Percentiles rank a stretch among this genome's conserved stretches.
These are phyloP conservation scores for Fusarium sp. DNA, from an alignment of 2,329 filamentous ascomycete genomes.

Conservation along the genomic window DNA sequence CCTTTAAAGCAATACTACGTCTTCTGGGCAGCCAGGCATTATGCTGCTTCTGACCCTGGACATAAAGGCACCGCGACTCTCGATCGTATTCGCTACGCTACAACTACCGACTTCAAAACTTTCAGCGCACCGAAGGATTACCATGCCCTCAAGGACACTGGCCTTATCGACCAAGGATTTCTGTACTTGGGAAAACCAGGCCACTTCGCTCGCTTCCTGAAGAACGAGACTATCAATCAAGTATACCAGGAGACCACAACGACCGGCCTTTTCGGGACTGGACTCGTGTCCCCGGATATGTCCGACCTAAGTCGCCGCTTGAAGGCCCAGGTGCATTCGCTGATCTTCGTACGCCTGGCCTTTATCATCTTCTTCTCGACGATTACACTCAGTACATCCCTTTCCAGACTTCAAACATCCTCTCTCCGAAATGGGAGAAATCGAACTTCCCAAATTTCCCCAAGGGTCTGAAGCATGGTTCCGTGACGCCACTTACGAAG, in stretches of 20 bases:
- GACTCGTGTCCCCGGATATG: constrained; percentile 55
- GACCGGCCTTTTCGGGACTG: constrained; percentile 62
- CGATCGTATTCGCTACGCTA: constrained; percentile 62
- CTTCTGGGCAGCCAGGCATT: constrained; percentile 62
- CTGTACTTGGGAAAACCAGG: constrained; percentile 56
- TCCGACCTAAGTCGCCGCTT: constrained; percentile 47
- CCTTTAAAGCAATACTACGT: constrained; percentile 57
- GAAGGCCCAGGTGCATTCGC: constrained; percentile 56
- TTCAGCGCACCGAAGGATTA: constrained; percentile 61
- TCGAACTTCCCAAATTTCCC: constrained; percentile 56
- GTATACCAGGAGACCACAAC: constrained; percentile 62
- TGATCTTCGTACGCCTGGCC: constrained; percentile 51
- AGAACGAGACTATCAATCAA: constrained; percentile 62
- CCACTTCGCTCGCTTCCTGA: constrained; percentile 61
- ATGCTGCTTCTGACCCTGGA: constrained; percentile 55
- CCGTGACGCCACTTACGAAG: constrained; percentile 58
- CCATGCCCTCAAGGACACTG: constrained; percentile 54
- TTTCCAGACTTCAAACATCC: constrained; percentile 57
- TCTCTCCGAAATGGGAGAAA: constrained; percentile 45
- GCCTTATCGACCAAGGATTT: constrained; percentile 64
- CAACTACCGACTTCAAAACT: constrained; percentile 63
- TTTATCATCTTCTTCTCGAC: constrained; percentile 59
- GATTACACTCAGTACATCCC: constrained; percentile 60
- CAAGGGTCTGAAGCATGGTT: constrained; percentile 61
- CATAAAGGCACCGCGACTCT: constrained; percentile 59